Evolutionary conservation across 1,284 basidiomycete species (phyloP).

Genomic region (Entoloma clypeatum): DNA sequence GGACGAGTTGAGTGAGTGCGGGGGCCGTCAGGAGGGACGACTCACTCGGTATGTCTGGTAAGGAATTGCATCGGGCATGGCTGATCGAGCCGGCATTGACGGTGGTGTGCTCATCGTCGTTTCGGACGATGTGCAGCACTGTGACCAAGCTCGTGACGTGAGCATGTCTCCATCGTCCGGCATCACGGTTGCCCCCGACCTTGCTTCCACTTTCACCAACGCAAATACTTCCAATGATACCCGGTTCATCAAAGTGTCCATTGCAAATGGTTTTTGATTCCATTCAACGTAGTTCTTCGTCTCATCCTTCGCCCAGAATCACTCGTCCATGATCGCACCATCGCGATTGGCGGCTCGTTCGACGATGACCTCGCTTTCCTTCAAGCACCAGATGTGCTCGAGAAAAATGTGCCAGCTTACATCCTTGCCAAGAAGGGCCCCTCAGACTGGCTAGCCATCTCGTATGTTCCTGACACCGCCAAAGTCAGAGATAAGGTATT

Average conservation of each 20-base stretch:
- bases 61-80: constrained; percentile 40
- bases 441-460: constrained; percentile 66
- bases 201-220: constrained; percentile 51
- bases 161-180: constrained; percentile 70
- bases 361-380: constrained; percentile 57
- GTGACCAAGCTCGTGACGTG: not conserved
- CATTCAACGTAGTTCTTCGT: constrained; percentile 20
- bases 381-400: constrained; percentile 44
- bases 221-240: constrained; percentile 47
- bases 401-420: constrained; percentile 66
- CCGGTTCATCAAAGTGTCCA: constrained; percentile 72
- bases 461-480: constrained; percentile 73
- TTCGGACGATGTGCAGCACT: constrained; percentile 3
- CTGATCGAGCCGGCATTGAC: no score
- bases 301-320: constrained; percentile 45
- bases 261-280: constrained; percentile 58
- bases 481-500: constrained; percentile 73
- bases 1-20: constrained; percentile 10
- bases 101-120: constrained; percentile 7
- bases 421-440: constrained; percentile 61
- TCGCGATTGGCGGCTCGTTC: constrained; percentile 47
- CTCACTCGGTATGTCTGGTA: constrained; percentile 73
- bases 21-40: constrained; percentile 7
- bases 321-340: constrained; percentile 53
- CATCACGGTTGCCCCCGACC: constrained; percentile 52